Evolutionary conservation across 1,284 basidiomycete genomes (phyloP), one percentile per base, ranked within the genome.

Genomic region (Ceraceosorus bombacis): DNA sequence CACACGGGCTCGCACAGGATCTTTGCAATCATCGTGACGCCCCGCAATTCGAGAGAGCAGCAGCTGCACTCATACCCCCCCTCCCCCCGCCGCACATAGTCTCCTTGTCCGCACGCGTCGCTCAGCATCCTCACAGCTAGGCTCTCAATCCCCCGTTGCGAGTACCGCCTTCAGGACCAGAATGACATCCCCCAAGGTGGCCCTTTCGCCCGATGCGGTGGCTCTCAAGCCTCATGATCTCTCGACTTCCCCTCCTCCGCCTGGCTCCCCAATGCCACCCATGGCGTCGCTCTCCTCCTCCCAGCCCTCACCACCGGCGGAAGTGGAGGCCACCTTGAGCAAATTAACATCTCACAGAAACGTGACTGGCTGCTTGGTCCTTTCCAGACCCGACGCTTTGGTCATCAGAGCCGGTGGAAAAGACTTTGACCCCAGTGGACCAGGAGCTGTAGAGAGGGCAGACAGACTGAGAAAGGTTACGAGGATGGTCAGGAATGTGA

Each of bases 371-470:
- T 70, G 66, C 40, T 58, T 74, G 9, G 66, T 74, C 17, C 67
- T 74, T 12, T 65, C 63, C 38, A 60, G 72, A 5, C 61, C 70
- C 46, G 72, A 74, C 43, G 69, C 66, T 1, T 54, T 74, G n/a
- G 69, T 74, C n/a, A 74, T 74, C 48, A 59, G 70, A 17, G 65
- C 60, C 41, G 70, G 69, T 4, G 72, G 72, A 0, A 46, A 74
- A 79, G 66, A 63, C 81, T 74, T 74, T 48, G 72, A 74, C 13
- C 71, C 70, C 2, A 63, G 57, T 13, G 70, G 70, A 10, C 70
- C 70, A 1, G 70, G 71, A 10, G 70, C 71, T 0, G 61, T 60
- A 13, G 60, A 61, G 13, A 48, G 70, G 8, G 67, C 67, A 1
- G 67, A 71, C 41, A 40, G 64, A 56, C 59, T 72, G 6, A 69